Base-by-base conservation (phyloP, 169 alveolate species). In the Plasmodium yoelii region DNA sequence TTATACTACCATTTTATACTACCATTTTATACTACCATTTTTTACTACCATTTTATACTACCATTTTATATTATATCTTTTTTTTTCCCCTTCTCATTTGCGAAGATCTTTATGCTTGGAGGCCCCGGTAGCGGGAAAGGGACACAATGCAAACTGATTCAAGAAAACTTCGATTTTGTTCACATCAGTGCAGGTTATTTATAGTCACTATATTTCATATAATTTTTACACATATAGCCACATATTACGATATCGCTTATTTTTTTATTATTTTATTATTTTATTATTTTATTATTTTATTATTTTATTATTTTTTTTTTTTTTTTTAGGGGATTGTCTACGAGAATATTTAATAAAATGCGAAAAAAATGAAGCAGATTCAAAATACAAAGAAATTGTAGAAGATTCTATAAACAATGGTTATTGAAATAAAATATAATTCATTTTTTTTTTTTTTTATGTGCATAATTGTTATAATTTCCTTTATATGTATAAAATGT, bases 171-270 rank as follows among this genome's bases (percentile, higher is more conserved):
- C 72, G 94, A 96, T 24, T 95, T 97, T 86, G 87, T 84, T 80
- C 99, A 97, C 88, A 82, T 97, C 19, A 96, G 98, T 61, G 98
- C 99, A 28, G 99, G 99, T 24, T 93, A 70, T 39, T 39, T 56
- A 18, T 19, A 28, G n/a, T 73, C 44, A 7, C 42, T 28, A 39
- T 39, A n/a, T 42, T 39, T 9, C 13, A 12, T 8, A 39, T 65
- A 13, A 22, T 68, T 28, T 49, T 34, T 56, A 22, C 68, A 44
- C 63, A 44, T 3, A 15, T 0, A 34, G 15, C 47, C 7, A 34
- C 2, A 34, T 22, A 34, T 34, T 34, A 13, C 8, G 39, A 57
- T 12, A 12, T 12, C 22, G 5, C n/a, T 2, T 12, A 51, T 7
- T 57, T 65, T 69, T 56, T 26, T n/a, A 42, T 34, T n/a, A n/a